These are phyloP conservation scores for Coprinopsis cinerea DNA, from an alignment of 768 basidiomycete genomes.

Conservation along the genomic window DNA sequence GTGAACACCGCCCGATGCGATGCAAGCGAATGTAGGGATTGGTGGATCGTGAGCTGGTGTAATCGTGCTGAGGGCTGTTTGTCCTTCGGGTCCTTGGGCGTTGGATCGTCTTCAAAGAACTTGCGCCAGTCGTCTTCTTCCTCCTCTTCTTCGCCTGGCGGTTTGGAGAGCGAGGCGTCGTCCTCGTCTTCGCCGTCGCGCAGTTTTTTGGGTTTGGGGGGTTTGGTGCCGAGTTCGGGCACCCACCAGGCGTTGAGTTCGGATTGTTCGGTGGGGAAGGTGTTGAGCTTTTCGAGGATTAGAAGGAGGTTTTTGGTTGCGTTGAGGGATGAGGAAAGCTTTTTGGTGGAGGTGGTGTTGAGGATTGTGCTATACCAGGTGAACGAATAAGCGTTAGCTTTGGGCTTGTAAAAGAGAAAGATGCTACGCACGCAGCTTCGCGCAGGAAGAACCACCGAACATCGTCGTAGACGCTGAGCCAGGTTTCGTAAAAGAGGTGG, in stretches of 20 bases:
- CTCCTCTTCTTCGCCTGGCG: slow-evolving; percentile 47
- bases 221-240: slow-evolving; percentile 53
- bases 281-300: slow-evolving; percentile 60
- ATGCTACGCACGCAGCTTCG: slow-evolving; percentile 58
- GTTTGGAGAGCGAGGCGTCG: slow-evolving; percentile 36
- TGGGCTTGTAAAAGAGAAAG: not conserved
- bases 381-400: not conserved
- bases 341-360: slow-evolving; percentile 15
- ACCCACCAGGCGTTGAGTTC: slow-evolving; percentile 83
- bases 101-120: slow-evolving; percentile 69
- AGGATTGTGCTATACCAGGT: slow-evolving; percentile 23
- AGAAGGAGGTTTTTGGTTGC: slow-evolving; percentile 46
- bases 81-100: slow-evolving; percentile 26
- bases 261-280: slow-evolving; percentile 63
- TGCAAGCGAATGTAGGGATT: slow-evolving; percentile 67
- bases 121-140: slow-evolving; percentile 71
- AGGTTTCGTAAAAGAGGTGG: slow-evolving; percentile 59
- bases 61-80: slow-evolving; percentile 41
- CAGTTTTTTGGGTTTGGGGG: slow-evolving; percentile 45
- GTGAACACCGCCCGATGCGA: slow-evolving; percentile 82
- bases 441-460: slow-evolving; percentile 86
- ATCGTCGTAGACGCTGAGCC: slow-evolving; percentile 77
- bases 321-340: not conserved
- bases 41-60: slow-evolving; percentile 65
- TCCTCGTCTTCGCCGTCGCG: slow-evolving; percentile 28